Base-by-base conservation (phyloP, 2,329 filamentous ascomycete genomes). In the Arthrobotrys iridis region DNA sequence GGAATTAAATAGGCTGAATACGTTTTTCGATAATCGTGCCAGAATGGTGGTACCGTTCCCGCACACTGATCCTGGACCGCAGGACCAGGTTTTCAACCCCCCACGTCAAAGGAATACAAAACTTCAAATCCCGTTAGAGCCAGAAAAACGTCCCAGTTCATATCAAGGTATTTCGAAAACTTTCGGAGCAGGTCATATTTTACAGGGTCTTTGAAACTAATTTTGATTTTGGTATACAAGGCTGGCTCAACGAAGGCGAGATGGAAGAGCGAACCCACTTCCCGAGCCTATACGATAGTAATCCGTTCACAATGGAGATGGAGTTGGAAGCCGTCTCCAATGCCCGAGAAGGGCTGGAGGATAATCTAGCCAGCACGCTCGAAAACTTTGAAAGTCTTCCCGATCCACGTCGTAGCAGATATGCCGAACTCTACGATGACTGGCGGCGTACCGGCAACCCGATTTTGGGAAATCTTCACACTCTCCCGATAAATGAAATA, bases 391-490 rank as follows among this genome's bases (percentile, higher is more conserved):
- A n/a, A 0, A 37, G 13, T 8, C 15, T 57, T 24, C 26, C 55
- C 0, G 11, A 20, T 2, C 6, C 4, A n/a, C n/a, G n/a, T 10
- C 20, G 57, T 11, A 1, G 3, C 18, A 13, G 6, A 10, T 1
- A 8, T 15, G 6, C 26, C 13, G 43, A 37, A 10, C n/a, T 71
- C 1, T 41, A 20, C 20, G 30, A 63, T 11, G 24, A 63, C 3
- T 71, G 66, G 66, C 37, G 18, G 7, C 43, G 45, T 11, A 37
- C 57, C 11, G 35, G 30, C 2, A 18, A 5, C 2, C 66, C 66
- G 1, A 71, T 71, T 10, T 22, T 71, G 7, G 66, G 66, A 40
- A 71, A 71, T 30, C 24, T 71, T 4, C 45, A 35, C 20, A 28
- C 22, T 4, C 18, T 71, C 15, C 66, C 66, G 3, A 41, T 40